Percentiles rank a stretch among this genome's conserved stretches.
Evolutionary conservation across 768 basidiomycete genomes (phyloP).

Genomic region (Clitopilus passeckerianus): DNA sequence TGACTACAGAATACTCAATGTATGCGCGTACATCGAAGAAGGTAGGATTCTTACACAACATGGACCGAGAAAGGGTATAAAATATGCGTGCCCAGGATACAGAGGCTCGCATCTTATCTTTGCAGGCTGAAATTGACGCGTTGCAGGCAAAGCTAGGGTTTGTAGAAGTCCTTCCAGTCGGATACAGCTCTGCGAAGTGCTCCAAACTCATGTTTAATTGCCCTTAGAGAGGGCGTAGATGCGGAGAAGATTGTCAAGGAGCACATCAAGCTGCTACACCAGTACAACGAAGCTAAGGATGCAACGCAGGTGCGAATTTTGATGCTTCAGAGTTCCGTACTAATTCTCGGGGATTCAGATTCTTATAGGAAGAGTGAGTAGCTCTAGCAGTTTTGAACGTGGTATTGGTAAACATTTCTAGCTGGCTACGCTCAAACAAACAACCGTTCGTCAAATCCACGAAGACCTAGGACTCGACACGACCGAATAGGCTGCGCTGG

Average conservation of each 20-base stretch:
- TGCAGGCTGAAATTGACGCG: constrained; percentile 20
- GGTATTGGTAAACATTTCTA: constrained; percentile 18
- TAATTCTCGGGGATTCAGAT: constrained; percentile 46
- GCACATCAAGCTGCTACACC: constrained; percentile 70
- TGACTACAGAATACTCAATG: constrained; percentile 10
- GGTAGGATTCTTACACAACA: constrained; percentile 7
- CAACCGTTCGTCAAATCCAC: constrained; percentile 71
- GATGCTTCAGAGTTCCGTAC: not conserved
- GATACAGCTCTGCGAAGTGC: too few relatives aligned
- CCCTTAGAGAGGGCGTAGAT: constrained; percentile 18
- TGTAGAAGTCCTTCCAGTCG: too few relatives aligned
- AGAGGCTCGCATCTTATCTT: constrained; percentile 16
- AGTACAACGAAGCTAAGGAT: constrained; percentile 81
- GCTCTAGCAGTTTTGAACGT: not conserved
- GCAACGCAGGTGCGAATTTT: constrained; percentile 58
- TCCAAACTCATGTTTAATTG: too few relatives aligned
- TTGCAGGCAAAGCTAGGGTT: constrained; percentile 24
- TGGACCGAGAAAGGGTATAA: not conserved
- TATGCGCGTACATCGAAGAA: constrained; percentile 21
- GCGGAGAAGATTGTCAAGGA: constrained; percentile 36
- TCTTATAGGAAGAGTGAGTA: constrained; percentile 67
- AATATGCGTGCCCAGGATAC: constrained; percentile 14
- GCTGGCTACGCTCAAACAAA: constrained; percentile 69
- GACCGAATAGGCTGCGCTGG: constrained; percentile 41
- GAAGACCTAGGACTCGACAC: constrained; percentile 61